These are phyloP conservation scores for Picochlorum sp. DNA, from an alignment of 139 green algal genomes.

Conservation along the genomic window DNA sequence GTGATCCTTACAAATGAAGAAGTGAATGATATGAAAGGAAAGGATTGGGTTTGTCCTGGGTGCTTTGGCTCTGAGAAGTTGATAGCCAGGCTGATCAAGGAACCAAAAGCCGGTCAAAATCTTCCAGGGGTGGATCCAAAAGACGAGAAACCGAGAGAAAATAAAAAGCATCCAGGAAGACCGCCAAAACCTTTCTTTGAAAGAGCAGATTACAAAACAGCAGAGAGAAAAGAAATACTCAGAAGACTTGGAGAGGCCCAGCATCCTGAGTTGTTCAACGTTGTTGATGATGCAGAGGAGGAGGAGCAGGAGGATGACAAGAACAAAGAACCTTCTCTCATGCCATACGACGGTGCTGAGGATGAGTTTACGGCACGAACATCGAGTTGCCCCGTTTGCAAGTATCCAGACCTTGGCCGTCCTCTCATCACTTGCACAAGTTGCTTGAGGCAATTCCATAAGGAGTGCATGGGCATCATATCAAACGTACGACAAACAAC, in stretches of 20 bases:
- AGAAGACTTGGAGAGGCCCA: not conserved
- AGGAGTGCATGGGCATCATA: slow-evolving; percentile 32
- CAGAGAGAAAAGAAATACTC: slow-evolving; percentile 11
- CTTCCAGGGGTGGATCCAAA: not conserved
- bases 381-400: slow-evolving; percentile 31
- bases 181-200: slow-evolving; percentile 18
- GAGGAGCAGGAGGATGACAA: not conserved
- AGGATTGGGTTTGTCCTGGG: slow-evolving; percentile 24
- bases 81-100: slow-evolving; percentile 9
- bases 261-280: not conserved
- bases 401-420: slow-evolving; percentile 28
- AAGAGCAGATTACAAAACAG: slow-evolving; percentile 14
- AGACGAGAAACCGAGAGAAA: not conserved
- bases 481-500: slow-evolving; percentile 12
- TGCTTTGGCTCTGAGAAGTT: slow-evolving; percentile 11
- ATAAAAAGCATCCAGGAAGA: slow-evolving; percentile 1
- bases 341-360: not conserved
- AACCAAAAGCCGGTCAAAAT: not conserved
- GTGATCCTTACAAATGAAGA: slow-evolving; percentile 18
- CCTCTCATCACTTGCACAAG: slow-evolving; percentile 30
- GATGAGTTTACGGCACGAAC: not conserved
- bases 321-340: not conserved
- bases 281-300: slow-evolving; percentile 4
- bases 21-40: slow-evolving; percentile 5
- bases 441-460: slow-evolving; percentile 42